Evolutionary conservation across 345 rosid species (phyloP), one percentile per base, ranked within the genome.

Genomic region (Litchi chinensis): DNA sequence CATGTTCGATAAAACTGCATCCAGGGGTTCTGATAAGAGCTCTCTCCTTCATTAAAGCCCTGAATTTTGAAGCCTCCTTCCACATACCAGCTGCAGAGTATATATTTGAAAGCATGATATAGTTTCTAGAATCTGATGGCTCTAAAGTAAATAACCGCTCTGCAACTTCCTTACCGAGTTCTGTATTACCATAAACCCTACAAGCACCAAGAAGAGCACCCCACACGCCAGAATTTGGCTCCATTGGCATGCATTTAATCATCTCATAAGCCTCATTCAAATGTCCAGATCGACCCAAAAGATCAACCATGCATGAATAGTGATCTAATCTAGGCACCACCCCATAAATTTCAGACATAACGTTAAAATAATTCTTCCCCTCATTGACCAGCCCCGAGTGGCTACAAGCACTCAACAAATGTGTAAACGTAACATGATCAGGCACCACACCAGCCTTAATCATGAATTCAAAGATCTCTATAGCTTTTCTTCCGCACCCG

Each of bases 131-230:
- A 66, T 91, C 93, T 28, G 73, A 84, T 22, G 95, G 90, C 10
- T 90, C 93, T 76, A 91, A 57, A 68, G 81, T 82, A 79, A 89
- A 81, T 81, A 93, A 68, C 73, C 76, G 71, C 81, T 91, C 92
- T 6, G 91, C 89, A 22, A 83, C 93, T 88, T 87, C 82, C 76
- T 70, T 80, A 0, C 92, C 94, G 46, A 90, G 87, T 68, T 85
- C 80, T 69, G 76, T 70, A 26, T 89, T 79, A 62, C 86, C 76
- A 62, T 85, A 77, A 64, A 90, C 81, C 82, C 94, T 86, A 50
- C 94, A 93, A 68, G 94, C 93, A 85, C 91, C 90, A 68, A 93
- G 89, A 76, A 89, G 89, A 74, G 98, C 92, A 69, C 94, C 96
- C 94, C 94, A 93, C 43, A 91, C 92, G 76, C 88, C 90, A 59